Evolutionary conservation across 208 protist genomes (phyloP).

Genomic region (Leishmania tropica): DNA sequence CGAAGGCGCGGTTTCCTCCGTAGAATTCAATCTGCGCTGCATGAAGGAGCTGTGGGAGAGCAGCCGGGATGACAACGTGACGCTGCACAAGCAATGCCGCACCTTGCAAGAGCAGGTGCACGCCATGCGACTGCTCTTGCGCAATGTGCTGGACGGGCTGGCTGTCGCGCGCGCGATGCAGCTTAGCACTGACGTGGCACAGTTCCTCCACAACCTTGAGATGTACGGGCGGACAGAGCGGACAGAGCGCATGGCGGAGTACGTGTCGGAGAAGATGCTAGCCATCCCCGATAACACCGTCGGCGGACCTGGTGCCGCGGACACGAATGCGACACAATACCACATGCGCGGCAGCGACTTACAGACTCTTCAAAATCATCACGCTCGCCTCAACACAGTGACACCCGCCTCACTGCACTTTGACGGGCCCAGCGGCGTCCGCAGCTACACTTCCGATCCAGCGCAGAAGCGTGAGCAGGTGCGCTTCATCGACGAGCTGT

Average conservation of each 20-base stretch:
- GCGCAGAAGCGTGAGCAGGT: slow-evolving; percentile 72
- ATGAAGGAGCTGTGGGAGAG: slow-evolving; percentile 81
- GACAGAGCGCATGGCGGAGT: slow-evolving; percentile 50
- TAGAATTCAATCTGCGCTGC: slow-evolving; percentile 81
- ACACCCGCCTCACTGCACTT: slow-evolving; percentile 54
- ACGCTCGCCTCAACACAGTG: slow-evolving; percentile 45
- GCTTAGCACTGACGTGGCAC: slow-evolving; percentile 39
- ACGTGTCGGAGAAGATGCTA: slow-evolving; percentile 66
- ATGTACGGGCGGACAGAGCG: slow-evolving; percentile 77
- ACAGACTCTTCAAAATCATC: slow-evolving; percentile 24
- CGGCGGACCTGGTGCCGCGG: not conserved
- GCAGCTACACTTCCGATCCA: slow-evolving; percentile 75
- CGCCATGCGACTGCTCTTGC: slow-evolving; percentile 56
- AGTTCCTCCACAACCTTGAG: slow-evolving; percentile 79
- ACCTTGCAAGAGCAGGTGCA: slow-evolving; percentile 55
- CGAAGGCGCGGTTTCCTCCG: slow-evolving; percentile 67
- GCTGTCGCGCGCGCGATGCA: slow-evolving; percentile 64
- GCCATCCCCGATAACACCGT: not conserved
- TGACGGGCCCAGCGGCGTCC: slow-evolving; percentile 67
- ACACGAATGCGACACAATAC: not conserved
- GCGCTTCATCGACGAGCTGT: slow-evolving; percentile 70
- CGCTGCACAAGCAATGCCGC: slow-evolving; percentile 83
- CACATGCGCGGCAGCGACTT: slow-evolving; percentile 30
- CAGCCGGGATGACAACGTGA: slow-evolving; percentile 76
- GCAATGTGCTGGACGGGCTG: slow-evolving; percentile 81